Base-by-base conservation (phyloP, 106 monocot genomes). In the Alisma plantagoaquatica region DNA sequence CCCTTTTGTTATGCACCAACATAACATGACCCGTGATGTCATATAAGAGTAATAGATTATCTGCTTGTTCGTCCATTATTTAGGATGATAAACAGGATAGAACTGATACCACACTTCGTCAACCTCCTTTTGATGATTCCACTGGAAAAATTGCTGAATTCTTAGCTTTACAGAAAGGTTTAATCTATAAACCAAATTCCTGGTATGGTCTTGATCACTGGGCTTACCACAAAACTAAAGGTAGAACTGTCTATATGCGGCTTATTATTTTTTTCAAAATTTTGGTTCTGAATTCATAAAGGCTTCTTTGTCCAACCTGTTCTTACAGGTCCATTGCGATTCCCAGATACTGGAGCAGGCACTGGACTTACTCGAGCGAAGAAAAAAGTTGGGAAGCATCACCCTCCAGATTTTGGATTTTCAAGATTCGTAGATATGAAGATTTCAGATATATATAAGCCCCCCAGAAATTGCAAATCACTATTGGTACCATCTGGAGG, bases 181-280 rank as follows among this genome's bases (percentile, higher is more conserved):
- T 84, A 49, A 74, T 66, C 64, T 73, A 79, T 41, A 85, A 70
- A 70, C 46, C 69, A 69, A 99, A 99, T 86, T 73, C 90, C 6
- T 99, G 98, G 98, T 89, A 89, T 29, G 98, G 98, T 46, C 98
- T 90, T 23, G 90, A 90, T 33, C 81, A 99, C 51, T 99, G 98
- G 98, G 90, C 85, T 49, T 99, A 70, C 69, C 78, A 56, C 18
- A 99, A 80, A 63, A 28, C 41, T 30, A 99, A 85, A 85, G 90
- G 90, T 99, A 67, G 9, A n/a, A n/a, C n/a, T n/a, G n/a, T n/a
- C n/a, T n/a, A n/a, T n/a, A n/a, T n/a, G n/a, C n/a, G n/a, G n/a
- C n/a, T n/a, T n/a, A n/a, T n/a, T n/a, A n/a, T n/a, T n/a, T n/a
- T n/a, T n/a, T n/a, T n/a, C n/a, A n/a, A n/a, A n/a, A n/a, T n/a